Base-by-base conservation (phyloP, 176 grass and related monocot species). In the Carex kokanica region DNA sequence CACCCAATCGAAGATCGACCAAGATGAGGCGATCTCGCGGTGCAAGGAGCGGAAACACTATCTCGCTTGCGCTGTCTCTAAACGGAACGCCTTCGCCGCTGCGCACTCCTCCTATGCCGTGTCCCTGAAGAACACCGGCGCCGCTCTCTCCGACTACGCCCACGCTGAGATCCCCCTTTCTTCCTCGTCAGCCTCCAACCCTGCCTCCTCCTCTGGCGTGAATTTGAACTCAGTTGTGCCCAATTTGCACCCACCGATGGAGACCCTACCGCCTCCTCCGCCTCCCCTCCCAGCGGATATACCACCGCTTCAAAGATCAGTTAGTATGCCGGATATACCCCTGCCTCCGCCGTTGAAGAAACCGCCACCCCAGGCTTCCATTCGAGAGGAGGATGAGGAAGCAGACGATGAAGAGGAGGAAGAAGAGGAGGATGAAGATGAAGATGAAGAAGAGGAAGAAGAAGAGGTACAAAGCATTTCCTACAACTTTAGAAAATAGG, bases 1-100 rank as follows among this genome's bases (percentile, higher is more conserved):
- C 70, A 83, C 79, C 2, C 95, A 93, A 59, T 98, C 95, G 25
- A 95, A 91, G 92, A 93, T 98, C 92, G 95, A 95, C 53, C 88
- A 91, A 55, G 95, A 98, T 56, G 95, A 95, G 86, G 86, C 92
- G n/a, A 92, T 98, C 61, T 41, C 83, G 51, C 90, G 95, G 31
- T 98, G 92, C 84, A 92, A 88, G 84, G 91, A 91, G 7, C 92
- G 92, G 66, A 95, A 91, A 67, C 78, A 81, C 62, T 84, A 81
- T 17, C 87, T 98, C 77, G 34, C 83, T 6, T 65, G 77, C 0
- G 95, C 92, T 36, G 91, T 98, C 52, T 77, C 79, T 60, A 62
- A 83, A 14, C 91, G 92, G 21, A 95, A 98, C 89, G 95, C 89
- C 70, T 95, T 95, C 84, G 95, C 95, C 20, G 92, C 95, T 0